Conservation (phyloP, 768 basidiomycete species). For the Lentinula detonsa region DNA sequence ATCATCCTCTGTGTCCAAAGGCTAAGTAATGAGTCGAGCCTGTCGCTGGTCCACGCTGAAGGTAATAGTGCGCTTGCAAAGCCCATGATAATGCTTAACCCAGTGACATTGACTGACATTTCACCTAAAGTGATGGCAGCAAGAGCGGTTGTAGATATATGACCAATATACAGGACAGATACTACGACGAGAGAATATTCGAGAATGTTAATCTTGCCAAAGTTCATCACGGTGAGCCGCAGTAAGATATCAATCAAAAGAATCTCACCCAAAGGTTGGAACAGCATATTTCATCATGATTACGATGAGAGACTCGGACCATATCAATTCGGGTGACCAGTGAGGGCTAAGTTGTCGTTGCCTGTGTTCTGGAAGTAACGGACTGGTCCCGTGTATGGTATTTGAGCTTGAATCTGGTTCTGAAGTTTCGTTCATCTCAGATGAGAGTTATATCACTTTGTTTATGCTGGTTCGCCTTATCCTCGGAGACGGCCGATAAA, state of each 20-base stretch:
- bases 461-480: no score
- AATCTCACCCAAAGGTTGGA: slow-evolving; percentile 64
- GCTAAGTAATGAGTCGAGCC: slow-evolving; percentile 72
- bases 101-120: slow-evolving; percentile 71
- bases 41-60: slow-evolving; percentile 87
- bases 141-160: slow-evolving; percentile 83
- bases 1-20: slow-evolving; percentile 87
- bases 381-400: not conserved
- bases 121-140: slow-evolving; percentile 75
- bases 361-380: not conserved
- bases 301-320: slow-evolving; percentile 57
- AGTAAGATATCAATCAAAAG: not conserved
- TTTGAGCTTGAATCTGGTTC: not conserved
- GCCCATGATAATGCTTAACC: slow-evolving; percentile 77
- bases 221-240: slow-evolving; percentile 3
- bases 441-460: not conserved
- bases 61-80: slow-evolving; percentile 83
- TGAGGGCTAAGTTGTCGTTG: not conserved
- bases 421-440: not conserved
- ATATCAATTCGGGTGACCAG: slow-evolving; percentile 16
- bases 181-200: slow-evolving; percentile 85
- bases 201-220: slow-evolving; percentile 62
- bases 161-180: slow-evolving; percentile 84
- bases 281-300: slow-evolving; percentile 46
- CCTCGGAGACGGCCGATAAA: no score